phyloP scores from a whole-genome alignment of 257 asterid genomes.

The Cinchona pubescens region DNA sequence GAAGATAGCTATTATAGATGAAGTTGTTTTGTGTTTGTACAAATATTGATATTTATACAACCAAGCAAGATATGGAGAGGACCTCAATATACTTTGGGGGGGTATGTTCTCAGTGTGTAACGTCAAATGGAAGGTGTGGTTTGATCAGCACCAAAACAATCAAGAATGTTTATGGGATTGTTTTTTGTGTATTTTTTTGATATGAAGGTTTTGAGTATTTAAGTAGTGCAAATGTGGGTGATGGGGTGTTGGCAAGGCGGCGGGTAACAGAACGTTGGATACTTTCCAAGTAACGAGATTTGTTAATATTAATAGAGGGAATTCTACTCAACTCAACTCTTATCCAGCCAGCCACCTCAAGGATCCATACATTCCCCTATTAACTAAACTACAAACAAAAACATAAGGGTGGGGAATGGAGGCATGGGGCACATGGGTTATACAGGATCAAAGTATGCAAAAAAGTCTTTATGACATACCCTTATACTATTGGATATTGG shows the following conservation, averaged over 20 bases:
- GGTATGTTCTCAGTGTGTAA: constrained; percentile 22
- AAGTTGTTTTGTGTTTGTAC: background rate
- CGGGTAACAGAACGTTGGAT: constrained; percentile 20
- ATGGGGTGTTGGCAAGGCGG: constrained; percentile 8
- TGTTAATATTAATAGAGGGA: constrained; percentile 10
- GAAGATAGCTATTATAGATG: background rate
- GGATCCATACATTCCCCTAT: background rate
- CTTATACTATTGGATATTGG: no score
- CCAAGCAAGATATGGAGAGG: constrained; percentile 14
- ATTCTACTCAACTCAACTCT: background rate
- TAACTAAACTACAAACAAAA: background rate
- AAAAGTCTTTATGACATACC: no score
- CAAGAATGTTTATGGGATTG: background rate
- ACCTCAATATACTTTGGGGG: no score
- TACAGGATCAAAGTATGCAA: no score
- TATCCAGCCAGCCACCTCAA: no score
- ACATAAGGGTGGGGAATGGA: no score
- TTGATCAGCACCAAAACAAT: constrained; percentile 29
- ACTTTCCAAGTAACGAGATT: constrained; percentile 25
- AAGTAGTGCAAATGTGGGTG: background rate
- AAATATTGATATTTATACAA: constrained; percentile 43
- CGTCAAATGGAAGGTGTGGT: constrained; percentile 64
- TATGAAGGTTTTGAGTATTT: background rate
- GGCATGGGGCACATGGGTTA: no score
- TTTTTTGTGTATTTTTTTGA: background rate